These are phyloP conservation scores for Vanderwaltozyma verrucispora DNA, from an alignment of 805 yeast species.

Conservation along the genomic window DNA sequence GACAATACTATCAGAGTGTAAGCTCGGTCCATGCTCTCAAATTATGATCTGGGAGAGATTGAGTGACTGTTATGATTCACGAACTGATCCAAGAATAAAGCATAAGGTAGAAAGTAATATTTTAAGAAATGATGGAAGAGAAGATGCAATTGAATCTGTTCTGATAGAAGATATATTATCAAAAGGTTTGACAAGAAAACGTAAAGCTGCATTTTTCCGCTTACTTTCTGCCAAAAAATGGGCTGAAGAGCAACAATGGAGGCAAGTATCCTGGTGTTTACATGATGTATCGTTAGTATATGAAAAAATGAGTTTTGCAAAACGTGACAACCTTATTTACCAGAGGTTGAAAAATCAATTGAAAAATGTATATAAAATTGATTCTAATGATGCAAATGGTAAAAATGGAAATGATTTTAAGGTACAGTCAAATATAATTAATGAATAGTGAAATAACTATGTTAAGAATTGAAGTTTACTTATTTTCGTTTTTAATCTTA, in stretches of 20 bases:
- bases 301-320: constrained; percentile 9
- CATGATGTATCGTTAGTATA: constrained; percentile 27
- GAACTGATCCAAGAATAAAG: constrained; percentile 32
- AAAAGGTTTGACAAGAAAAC: constrained; percentile 46
- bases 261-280: constrained; percentile 25
- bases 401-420: no score
- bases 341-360: constrained; percentile 9
- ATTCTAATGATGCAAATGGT: no score
- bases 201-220: constrained; percentile 74
- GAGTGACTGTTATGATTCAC: constrained; percentile 39
- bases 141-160: no score
- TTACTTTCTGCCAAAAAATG: constrained; percentile 67
- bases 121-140: background rate
- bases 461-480: no score
- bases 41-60: constrained; percentile 45
- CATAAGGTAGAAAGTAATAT: constrained; percentile 1
- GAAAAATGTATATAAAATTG: no score
- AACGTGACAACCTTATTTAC: constrained; percentile 16
- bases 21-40: constrained; percentile 36
- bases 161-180: constrained; percentile 26
- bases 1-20: constrained; percentile 38
- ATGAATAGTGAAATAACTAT: no score
- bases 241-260: constrained; percentile 32
- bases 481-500: no score
- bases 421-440: no score